phyloP scores from a whole-genome alignment of 2,329 filamentous ascomycete genomes.

The Plenodomus lindquistii region DNA sequence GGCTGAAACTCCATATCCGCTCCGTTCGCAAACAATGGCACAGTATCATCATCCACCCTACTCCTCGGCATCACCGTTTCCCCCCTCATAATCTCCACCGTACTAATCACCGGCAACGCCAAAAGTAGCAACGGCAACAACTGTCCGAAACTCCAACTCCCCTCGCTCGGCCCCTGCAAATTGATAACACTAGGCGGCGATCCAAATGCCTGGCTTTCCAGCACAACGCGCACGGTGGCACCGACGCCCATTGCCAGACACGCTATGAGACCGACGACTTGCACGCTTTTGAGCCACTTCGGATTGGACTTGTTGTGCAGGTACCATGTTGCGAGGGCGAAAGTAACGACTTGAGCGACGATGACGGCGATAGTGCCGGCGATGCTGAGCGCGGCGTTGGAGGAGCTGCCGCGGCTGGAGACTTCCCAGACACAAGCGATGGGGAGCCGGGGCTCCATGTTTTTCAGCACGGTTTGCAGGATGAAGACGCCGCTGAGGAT shows the following conservation, averaged over 20 bases:
- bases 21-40: constrained; percentile 30
- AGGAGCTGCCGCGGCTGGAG: constrained; percentile 40
- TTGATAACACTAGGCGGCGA: constrained; percentile 49
- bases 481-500: constrained; percentile 62
- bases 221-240: constrained; percentile 60
- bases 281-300: constrained; percentile 59
- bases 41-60: constrained; percentile 46
- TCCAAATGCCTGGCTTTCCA: constrained; percentile 65
- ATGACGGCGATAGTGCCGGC: constrained; percentile 66
- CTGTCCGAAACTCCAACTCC: constrained; percentile 66
- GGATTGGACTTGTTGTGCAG: constrained; percentile 59
- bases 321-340: constrained; percentile 66
- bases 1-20: constrained; percentile 54
- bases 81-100: constrained; percentile 62
- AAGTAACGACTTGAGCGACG: constrained; percentile 61
- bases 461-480: constrained; percentile 58
- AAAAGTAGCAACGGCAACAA: constrained; percentile 63
- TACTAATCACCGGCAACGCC: constrained; percentile 62
- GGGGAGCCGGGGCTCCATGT: constrained; percentile 59
- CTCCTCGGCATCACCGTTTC: constrained; percentile 51
- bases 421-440: constrained; percentile 65
- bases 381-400: constrained; percentile 55
- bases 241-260: constrained; percentile 59
- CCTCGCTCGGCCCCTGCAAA: constrained; percentile 59
- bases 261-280: constrained; percentile 58